Conservation (phyloP, 164 flowering plant genomes). For the Tinospora cordifolia region DNA sequence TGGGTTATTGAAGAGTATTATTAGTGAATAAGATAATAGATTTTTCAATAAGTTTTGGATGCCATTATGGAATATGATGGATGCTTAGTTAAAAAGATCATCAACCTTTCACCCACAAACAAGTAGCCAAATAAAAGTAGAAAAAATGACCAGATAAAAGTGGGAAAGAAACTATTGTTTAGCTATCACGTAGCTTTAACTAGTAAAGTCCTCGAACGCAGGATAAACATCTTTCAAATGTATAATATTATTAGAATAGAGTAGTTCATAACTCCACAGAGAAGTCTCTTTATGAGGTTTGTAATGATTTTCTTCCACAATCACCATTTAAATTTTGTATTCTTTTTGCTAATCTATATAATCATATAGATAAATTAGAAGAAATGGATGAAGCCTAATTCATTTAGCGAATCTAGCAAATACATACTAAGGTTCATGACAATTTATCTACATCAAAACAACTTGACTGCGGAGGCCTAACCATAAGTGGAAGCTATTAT, state of each 20-base stretch:
- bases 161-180: background rate
- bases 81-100: background rate
- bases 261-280: background rate
- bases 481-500: no score
- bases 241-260: background rate
- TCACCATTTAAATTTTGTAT: no score
- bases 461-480: no score
- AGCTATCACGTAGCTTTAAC: background rate
- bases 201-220: background rate
- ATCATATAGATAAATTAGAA: no score
- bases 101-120: background rate
- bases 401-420: no score
- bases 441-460: no score
- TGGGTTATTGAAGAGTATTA: slow-evolving; percentile 1
- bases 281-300: slow-evolving; percentile 1
- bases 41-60: background rate
- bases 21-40: slow-evolving; percentile 5
- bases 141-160: background rate
- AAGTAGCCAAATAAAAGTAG: no score
- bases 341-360: no score
- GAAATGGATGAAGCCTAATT: no score
- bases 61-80: slow-evolving; percentile 3
- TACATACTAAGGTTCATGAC: no score
- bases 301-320: no score
- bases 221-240: no score